A percentile compares a stretch with the other conserved stretches of the same genome.
phyloP scores from a whole-genome alignment of 768 basidiomycete genomes.

The Tulasnella sp. region DNA sequence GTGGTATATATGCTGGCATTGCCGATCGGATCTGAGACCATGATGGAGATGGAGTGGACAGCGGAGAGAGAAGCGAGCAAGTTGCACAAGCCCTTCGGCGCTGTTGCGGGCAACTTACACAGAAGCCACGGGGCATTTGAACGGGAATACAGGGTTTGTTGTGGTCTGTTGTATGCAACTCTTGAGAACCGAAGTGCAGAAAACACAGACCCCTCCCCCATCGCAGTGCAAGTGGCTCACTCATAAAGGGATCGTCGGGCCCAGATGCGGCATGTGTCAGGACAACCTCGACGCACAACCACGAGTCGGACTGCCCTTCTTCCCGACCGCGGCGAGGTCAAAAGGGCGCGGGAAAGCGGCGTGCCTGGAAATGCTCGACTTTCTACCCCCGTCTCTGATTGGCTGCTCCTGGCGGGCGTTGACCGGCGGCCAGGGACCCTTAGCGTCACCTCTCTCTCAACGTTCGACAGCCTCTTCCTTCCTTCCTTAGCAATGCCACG shows the following conservation, averaged over 20 bases:
- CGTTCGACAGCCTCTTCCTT: background rate
- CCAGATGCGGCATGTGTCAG: background rate
- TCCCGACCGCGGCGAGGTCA: background rate
- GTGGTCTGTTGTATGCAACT: conserved; percentile 18
- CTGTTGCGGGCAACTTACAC: conserved; percentile 28
- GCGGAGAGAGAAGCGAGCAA: background rate
- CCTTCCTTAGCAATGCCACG: background rate
- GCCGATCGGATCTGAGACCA: conserved; percentile 17
- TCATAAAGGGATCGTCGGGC: conserved; percentile 2
- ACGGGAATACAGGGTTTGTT: conserved; percentile 27
- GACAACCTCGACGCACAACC: background rate
- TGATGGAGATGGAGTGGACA: conserved; percentile 13
- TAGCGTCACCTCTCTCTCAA: background rate
- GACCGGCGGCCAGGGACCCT: background rate
- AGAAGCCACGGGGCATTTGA: conserved; percentile 26
- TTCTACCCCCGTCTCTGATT: conserved; percentile 2
- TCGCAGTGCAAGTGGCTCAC: conserved; percentile 13
- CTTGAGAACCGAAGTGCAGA: background rate
- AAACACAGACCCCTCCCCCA: background rate
- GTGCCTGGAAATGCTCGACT: conserved; percentile 3
- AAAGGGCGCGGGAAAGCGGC: conserved; percentile 3
- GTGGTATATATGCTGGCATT: conserved; percentile 11
- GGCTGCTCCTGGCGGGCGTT: conserved; percentile 3
- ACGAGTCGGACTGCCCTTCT: no score
- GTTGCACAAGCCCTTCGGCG: conserved; percentile 16